phyloP scores from a whole-genome alignment of 306 rosid species.

The Prunus dulcis region DNA sequence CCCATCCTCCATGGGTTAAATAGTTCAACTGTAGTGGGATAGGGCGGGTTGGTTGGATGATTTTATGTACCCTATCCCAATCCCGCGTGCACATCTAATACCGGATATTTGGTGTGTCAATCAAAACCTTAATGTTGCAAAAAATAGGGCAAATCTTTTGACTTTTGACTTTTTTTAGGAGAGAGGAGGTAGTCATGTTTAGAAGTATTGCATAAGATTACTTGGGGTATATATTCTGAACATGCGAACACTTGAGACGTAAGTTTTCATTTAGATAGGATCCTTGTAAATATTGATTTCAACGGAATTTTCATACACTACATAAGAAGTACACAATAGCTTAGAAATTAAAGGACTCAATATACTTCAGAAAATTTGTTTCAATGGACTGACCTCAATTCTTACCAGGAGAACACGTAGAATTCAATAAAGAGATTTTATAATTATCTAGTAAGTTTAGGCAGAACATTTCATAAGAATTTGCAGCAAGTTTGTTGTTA shows the following conservation, averaged over 20 bases:
- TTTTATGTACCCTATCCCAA: neutral
- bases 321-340: neutral
- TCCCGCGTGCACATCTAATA: neutral
- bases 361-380: neutral
- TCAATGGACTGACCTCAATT: neutral
- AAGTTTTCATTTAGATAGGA: neutral
- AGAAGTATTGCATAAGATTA: neutral
- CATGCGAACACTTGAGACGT: neutral
- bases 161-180: neutral
- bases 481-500: neutral
- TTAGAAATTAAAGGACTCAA: neutral
- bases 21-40: neutral
- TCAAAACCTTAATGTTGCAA: neutral
- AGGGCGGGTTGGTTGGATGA: neutral
- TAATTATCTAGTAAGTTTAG: neutral
- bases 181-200: neutral
- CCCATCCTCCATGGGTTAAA: neutral
- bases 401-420: neutral
- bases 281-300: neutral
- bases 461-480: neutral
- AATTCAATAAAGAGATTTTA: neutral
- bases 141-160: neutral
- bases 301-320: neutral
- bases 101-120: neutral
- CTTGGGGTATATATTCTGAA: neutral